A percentile compares a stretch with the other conserved stretches of the same genome.
Evolutionary conservation across 1,284 basidiomycete species (phyloP).

Genomic region (Leccinum subspadiceum): DNA sequence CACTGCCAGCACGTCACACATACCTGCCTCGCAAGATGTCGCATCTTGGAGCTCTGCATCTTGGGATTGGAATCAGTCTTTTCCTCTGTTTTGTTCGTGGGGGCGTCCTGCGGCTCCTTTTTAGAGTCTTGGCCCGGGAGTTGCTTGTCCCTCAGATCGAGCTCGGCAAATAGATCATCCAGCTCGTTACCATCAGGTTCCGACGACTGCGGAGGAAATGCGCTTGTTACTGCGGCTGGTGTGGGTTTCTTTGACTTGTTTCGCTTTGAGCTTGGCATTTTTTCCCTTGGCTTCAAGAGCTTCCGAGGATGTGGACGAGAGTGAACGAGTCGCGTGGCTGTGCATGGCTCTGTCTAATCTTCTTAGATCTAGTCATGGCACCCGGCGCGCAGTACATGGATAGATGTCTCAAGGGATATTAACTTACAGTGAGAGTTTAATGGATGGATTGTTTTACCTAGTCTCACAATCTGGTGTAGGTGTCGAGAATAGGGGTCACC

Average conservation of each 20-base stretch:
- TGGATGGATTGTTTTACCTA: too few species aligned
- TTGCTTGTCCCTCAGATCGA: slow-evolving; percentile 58
- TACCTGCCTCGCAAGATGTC: slow-evolving; percentile 81
- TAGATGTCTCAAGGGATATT: too few species aligned
- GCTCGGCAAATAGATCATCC: slow-evolving; percentile 70
- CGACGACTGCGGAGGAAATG: slow-evolving; percentile 17
- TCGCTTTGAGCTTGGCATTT: slow-evolving; percentile 44
- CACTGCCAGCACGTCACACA: slow-evolving; percentile 18
- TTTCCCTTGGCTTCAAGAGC: background rate
- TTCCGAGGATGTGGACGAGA: background rate
- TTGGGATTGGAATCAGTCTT: slow-evolving; percentile 32
- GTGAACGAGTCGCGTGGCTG: background rate
- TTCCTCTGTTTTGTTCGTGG: slow-evolving; percentile 41
- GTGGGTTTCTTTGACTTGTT: slow-evolving; percentile 53
- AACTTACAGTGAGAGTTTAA: too few species aligned
- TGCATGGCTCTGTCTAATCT: background rate
- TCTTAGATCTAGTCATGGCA: too few species aligned
- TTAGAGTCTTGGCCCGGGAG: slow-evolving; percentile 49
- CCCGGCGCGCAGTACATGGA: too few species aligned
- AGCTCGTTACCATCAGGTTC: slow-evolving; percentile 48
- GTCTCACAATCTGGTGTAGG: too few species aligned
- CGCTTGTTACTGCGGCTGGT: slow-evolving; percentile 24
- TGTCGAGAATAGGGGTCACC: too few species aligned
- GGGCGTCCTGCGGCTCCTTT: slow-evolving; percentile 47
- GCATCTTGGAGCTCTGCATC: slow-evolving; percentile 68